These are phyloP conservation scores for Stemphylium lycopersici DNA, from an alignment of 2,329 filamentous ascomycete species.

Conservation along the genomic window DNA sequence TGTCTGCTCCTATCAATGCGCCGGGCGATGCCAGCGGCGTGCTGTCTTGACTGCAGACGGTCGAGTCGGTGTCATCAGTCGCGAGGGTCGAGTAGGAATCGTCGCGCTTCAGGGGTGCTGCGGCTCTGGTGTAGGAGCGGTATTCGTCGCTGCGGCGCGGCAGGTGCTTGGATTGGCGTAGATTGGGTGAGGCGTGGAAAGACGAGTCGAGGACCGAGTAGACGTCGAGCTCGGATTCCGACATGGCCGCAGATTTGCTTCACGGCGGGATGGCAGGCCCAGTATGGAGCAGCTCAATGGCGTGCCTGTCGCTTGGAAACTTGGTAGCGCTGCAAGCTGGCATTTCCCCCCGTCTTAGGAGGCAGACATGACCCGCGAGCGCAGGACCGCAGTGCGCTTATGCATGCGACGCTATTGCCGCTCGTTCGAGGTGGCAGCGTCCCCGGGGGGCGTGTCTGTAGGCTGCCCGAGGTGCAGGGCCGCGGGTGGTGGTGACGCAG, in stretches of 20 bases:
- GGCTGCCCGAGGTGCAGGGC: constrained; percentile 17
- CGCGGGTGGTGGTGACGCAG: constrained; percentile 34
- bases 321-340: constrained; percentile 11
- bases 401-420: constrained; percentile 27
- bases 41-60: constrained; percentile 30
- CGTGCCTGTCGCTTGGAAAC: constrained; percentile 4
- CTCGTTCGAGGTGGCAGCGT: constrained; percentile 10
- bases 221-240: constrained; percentile 28
- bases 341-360: constrained; percentile 13
- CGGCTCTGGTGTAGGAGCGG: constrained; percentile 28
- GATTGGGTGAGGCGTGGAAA: constrained; percentile 34
- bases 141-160: constrained; percentile 37
- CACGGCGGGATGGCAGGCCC: background rate
- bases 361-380: constrained; percentile 30
- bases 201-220: constrained; percentile 43
- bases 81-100: constrained; percentile 32
- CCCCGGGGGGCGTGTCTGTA: constrained; percentile 11
- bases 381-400: constrained; percentile 9
- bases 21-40: constrained; percentile 39
- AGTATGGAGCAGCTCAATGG: background rate
- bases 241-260: constrained; percentile 26
- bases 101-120: constrained; percentile 29
- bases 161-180: constrained; percentile 35
- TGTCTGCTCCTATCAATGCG: constrained; percentile 36
- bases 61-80: constrained; percentile 37